Base-by-base conservation (phyloP, 1,139 yeast genomes). In the Saccharomycopsis crataegensis region DNA sequence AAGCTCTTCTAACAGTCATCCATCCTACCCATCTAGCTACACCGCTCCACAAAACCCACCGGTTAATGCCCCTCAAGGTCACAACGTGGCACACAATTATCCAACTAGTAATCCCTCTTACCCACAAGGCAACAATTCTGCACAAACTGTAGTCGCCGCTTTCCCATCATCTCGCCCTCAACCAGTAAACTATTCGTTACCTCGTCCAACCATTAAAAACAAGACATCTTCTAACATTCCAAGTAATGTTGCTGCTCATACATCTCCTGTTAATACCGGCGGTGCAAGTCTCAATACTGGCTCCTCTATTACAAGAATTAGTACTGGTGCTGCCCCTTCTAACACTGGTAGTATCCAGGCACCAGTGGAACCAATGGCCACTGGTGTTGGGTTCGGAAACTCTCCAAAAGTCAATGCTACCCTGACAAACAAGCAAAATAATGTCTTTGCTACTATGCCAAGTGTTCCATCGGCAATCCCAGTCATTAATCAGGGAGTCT, bases 371-470 rank as follows among this genome's bases (percentile, higher is more conserved):
- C 57, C 43, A 45, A 5, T n/a, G 34, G 37, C 47, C 31, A 51
- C 53, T 9, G 54, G 50, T 22, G 49, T 43, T 22, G 57, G 52
- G 12, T 54, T 48, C 34, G 55, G 55, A 8, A 52, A 52, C 34
- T n/a, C 38, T 17, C 47, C 53, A 33, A n/a, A n/a, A 2, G 17
- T 5, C 8, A 17, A 17, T 40, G 6, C 12, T 42, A 16, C 8
- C 51, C 28, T 14, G 6, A 7, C 51, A 28, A 34, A 41, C 37
- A 28, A 48, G 14, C 8, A 11, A 34, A 34, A 34, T 34, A 11
- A 36, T 11, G 11, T 36, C 3, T n/a, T 11, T 11, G 40, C 40
- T 36, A 5, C 40, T 5, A 11, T n/a, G n/a, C 40, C 40, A 36
- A 36, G n/a, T 36, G n/a, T 36, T 36, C 40, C 28, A 22, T 22